Conservation (phyloP, 306 rosid species). For the Vicia faba region DNA sequence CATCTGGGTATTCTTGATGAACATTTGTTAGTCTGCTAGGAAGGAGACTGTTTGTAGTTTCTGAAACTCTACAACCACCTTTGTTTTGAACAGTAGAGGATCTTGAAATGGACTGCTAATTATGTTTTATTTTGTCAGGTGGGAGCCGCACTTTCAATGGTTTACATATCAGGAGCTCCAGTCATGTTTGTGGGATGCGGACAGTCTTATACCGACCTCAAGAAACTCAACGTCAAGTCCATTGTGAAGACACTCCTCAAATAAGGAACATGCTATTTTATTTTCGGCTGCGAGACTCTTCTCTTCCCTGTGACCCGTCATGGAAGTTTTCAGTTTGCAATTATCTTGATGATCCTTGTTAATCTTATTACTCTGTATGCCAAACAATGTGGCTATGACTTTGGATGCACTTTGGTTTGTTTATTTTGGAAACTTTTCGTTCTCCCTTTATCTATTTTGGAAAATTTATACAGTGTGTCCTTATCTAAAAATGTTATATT, state of each 20-base stretch:
- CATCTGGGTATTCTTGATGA: constrained; percentile 16
- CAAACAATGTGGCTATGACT: constrained; percentile 38
- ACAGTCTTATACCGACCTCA: constrained; percentile 95
- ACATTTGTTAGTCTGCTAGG: neutral
- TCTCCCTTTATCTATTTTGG: constrained; percentile 7
- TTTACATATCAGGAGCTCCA: constrained; percentile 94
- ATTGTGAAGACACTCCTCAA: constrained; percentile 89
- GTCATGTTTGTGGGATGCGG: constrained; percentile 99
- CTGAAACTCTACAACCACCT: no score
- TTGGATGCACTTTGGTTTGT: constrained; percentile 38
- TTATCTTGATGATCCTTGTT: constrained; percentile 26
- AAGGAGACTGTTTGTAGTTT: no score
- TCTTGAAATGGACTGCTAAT: constrained; percentile 7
- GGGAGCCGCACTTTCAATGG: constrained; percentile 99
- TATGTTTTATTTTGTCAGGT: constrained; percentile 54
- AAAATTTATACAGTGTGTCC: neutral
- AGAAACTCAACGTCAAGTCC: constrained; percentile 92
- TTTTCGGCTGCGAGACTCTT: constrained; percentile 24
- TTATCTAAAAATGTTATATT: neutral
- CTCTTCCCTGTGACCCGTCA: constrained; percentile 27
- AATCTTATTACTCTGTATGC: constrained; percentile 31
- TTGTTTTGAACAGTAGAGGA: neutral
- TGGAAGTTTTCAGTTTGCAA: constrained; percentile 41
- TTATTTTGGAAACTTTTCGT: constrained; percentile 11
- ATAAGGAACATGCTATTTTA: constrained; percentile 36